Conservation (phyloP, 1,284 basidiomycete genomes). For the Sanguinoderma infundibulare region DNA sequence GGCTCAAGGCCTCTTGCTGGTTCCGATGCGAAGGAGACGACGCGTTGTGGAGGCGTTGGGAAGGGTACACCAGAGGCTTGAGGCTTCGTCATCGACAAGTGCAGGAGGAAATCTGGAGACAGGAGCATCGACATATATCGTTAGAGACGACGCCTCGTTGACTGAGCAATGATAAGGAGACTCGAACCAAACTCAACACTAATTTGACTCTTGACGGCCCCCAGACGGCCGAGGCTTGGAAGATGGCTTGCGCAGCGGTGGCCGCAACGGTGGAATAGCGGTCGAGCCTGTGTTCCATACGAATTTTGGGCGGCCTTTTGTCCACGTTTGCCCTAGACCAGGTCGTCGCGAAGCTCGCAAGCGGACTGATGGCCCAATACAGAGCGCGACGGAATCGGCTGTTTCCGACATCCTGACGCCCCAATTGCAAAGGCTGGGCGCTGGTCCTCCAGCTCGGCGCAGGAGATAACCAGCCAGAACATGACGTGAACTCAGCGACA, state of each 20-base stretch:
- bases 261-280: neutral
- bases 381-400: neutral
- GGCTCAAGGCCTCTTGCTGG: neutral
- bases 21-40: neutral
- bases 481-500: too few relatives aligned
- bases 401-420: neutral
- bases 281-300: neutral
- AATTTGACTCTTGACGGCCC: neutral
- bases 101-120: neutral
- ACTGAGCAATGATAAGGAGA: neutral
- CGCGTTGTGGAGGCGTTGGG: neutral
- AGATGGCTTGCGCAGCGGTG: neutral
- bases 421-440: neutral
- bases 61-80: neutral
- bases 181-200: neutral
- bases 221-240: neutral
- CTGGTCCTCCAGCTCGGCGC: neutral
- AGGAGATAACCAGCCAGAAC: neutral
- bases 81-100: neutral
- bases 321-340: neutral
- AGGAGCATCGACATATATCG: neutral
- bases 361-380: neutral
- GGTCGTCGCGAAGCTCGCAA: neutral
- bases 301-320: neutral
- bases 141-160: neutral